These are phyloP conservation scores for Irpex sp. DNA, from an alignment of 1,284 basidiomycete species.

Conservation along the genomic window DNA sequence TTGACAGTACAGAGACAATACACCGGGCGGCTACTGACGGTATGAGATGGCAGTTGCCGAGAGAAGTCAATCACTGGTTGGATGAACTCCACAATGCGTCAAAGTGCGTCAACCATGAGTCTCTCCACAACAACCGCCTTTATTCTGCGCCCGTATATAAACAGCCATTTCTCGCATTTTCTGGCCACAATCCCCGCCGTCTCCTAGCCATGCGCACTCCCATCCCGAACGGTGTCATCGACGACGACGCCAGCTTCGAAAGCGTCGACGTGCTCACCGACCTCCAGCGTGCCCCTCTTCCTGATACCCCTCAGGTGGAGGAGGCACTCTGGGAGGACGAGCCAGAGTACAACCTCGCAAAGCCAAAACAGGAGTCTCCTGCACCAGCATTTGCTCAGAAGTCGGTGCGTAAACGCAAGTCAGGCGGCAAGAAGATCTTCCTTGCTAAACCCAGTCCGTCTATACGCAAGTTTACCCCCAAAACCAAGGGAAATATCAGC, in stretches of 20 bases:
- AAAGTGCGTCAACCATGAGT: too few species aligned
- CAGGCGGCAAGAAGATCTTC: constrained; percentile 15
- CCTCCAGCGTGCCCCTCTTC: neutral
- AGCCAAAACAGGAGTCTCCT: constrained; percentile 11
- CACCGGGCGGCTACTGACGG: neutral
- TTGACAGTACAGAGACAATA: too few species aligned
- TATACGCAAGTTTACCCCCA: constrained; percentile 7
- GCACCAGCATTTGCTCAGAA: neutral
- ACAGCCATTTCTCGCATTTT: neutral
- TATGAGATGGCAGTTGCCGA: neutral
- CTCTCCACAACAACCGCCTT: neutral
- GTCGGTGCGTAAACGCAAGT: constrained; percentile 15
- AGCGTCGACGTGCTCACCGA: neutral
- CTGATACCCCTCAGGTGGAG: constrained; percentile 4
- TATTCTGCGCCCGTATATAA: neutral
- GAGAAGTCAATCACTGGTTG: neutral
- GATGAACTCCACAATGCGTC: neutral
- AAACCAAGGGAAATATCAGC: constrained; percentile 2
- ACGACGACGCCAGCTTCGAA: neutral
- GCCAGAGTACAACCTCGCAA: constrained; percentile 13
- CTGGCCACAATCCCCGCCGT: neutral
- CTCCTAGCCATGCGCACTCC: neutral
- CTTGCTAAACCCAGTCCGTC: constrained; percentile 14
- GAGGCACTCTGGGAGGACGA: constrained; percentile 15
- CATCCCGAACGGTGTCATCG: neutral